Percentiles rank a stretch among this genome's conserved stretches.
Conservation (phyloP, 1,284 basidiomycete species). For the Tilletia caries region DNA sequence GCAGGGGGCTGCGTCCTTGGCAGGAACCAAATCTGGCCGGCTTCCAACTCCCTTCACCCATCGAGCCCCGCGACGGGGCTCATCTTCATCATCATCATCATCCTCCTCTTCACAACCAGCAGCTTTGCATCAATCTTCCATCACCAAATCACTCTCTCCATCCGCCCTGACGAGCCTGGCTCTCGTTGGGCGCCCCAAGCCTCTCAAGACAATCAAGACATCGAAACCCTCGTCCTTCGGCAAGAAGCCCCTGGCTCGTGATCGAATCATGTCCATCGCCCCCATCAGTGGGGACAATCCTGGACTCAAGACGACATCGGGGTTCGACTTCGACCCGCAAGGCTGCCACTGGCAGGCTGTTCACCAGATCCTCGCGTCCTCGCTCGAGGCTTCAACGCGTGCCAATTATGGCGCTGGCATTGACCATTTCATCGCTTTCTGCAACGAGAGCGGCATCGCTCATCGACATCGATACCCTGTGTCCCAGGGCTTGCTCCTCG, state of each 20-base stretch:
- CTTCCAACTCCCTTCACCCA: neutral
- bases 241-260: too few species aligned
- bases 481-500: neutral
- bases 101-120: too few species aligned
- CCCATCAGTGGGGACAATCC: too few species aligned
- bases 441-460: neutral
- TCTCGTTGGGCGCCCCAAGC: too few species aligned
- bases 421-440: neutral
- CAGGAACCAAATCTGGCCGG: neutral
- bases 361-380: neutral
- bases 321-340: neutral
- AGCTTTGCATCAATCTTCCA: too few species aligned
- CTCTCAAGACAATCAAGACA: too few species aligned
- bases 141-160: too few species aligned
- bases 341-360: neutral
- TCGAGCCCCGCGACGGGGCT: neutral
- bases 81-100: too few species aligned
- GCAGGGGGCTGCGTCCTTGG: neutral
- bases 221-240: too few species aligned
- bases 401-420: too few species aligned
- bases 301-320: neutral
- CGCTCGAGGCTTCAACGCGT: neutral
- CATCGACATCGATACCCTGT: neutral
- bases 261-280: too few species aligned
- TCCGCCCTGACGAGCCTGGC: too few species aligned